Conservation (phyloP, 2,329 filamentous ascomycete genomes). For the Aureobasidium sp. region DNA sequence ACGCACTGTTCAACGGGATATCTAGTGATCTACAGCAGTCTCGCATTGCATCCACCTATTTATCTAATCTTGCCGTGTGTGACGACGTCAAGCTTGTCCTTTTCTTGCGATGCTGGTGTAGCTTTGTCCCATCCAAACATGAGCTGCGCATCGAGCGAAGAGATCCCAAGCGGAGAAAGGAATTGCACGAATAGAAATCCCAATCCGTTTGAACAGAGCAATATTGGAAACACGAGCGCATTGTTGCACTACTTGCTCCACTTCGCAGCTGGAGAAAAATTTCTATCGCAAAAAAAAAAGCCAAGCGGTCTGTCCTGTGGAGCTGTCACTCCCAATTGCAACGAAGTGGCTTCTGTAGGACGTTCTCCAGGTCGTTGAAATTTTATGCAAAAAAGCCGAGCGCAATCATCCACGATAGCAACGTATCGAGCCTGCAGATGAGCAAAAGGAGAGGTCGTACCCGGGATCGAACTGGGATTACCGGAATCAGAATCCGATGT, state of each 20-base stretch:
- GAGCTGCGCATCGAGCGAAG: background rate
- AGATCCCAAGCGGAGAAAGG: background rate
- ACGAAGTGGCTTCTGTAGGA: background rate
- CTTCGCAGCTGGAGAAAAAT: background rate
- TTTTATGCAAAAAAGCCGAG: background rate
- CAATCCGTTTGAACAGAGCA: background rate
- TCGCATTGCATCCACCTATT: background rate
- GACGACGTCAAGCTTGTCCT: background rate
- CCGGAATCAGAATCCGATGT: conserved; percentile 12
- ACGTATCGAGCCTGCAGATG: background rate
- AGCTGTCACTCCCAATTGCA: background rate
- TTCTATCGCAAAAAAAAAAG: background rate
- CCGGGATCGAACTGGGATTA: conserved; percentile 11
- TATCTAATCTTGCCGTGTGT: background rate
- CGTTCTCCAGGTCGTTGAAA: background rate
- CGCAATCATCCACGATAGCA: background rate
- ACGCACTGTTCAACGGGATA: background rate
- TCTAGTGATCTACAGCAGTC: background rate
- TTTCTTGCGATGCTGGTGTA: background rate
- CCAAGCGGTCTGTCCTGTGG: background rate
- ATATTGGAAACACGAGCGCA: background rate
- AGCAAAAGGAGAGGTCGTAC: conserved; percentile 8
- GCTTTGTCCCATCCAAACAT: background rate
- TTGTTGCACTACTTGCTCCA: background rate
- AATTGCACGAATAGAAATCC: background rate